Conservation (phyloP, 2,329 filamentous ascomycete genomes). For the Fusarium xylarioides region DNA sequence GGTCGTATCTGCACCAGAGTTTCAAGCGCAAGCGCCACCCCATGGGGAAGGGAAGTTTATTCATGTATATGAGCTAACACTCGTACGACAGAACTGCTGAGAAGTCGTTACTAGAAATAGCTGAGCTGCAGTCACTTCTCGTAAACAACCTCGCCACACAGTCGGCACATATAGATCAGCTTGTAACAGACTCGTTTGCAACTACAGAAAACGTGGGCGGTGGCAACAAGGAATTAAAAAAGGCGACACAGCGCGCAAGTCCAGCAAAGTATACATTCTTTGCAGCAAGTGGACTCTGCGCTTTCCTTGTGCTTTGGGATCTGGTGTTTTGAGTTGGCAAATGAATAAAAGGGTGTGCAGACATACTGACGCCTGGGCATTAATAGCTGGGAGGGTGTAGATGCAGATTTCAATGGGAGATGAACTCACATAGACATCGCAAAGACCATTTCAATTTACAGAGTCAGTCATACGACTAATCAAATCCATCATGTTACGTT, state of each 20-base stretch:
- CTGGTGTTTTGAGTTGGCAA: slow-evolving; percentile 60
- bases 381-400: not conserved
- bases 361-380: not conserved
- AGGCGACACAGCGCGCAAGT: slow-evolving; percentile 77
- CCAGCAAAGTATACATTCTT: slow-evolving; percentile 82
- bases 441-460: slow-evolving; percentile 7
- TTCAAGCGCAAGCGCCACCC: slow-evolving; percentile 6
- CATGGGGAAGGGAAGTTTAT: not conserved
- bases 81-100: slow-evolving; percentile 74
- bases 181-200: slow-evolving; percentile 82
- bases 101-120: slow-evolving; percentile 90
- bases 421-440: slow-evolving; percentile 20
- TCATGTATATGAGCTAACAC: slow-evolving; percentile 23
- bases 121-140: slow-evolving; percentile 88
- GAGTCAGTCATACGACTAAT: slow-evolving; percentile 40
- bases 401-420: slow-evolving; percentile 14
- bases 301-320: slow-evolving; percentile 81
- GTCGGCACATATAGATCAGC: slow-evolving; percentile 86
- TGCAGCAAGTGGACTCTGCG: slow-evolving; percentile 78
- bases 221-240: slow-evolving; percentile 91
- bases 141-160: slow-evolving; percentile 87
- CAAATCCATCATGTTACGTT: slow-evolving; percentile 33
- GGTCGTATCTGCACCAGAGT: slow-evolving; percentile 3
- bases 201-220: slow-evolving; percentile 88
- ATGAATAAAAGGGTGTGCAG: not conserved